Evolutionary conservation across 176 grass and related monocot genomes (phyloP).

Genomic region (Tillandsia fasciculata): DNA sequence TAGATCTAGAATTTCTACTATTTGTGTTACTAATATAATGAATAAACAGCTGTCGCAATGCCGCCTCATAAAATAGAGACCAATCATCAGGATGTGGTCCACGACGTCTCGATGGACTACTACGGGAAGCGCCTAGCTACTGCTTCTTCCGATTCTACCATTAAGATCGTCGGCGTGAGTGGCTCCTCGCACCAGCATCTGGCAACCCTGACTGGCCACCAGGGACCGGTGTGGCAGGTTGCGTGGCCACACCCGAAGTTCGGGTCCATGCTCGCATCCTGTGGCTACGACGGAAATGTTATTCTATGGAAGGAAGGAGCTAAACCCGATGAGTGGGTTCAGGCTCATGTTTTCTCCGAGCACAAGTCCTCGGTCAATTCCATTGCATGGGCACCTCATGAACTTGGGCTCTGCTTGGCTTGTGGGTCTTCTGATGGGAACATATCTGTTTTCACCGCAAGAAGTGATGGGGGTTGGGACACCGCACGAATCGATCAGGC

Average conservation of each 20-base stretch:
- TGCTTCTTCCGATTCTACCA: not conserved
- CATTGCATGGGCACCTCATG: constrained; percentile 12
- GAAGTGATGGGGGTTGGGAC: not conserved
- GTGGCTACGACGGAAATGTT: not conserved
- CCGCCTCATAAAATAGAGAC: constrained; percentile 7
- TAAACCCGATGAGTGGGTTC: constrained; percentile 7
- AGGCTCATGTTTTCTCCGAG: not conserved
- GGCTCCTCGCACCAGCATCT: constrained; percentile 7
- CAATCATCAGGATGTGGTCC: not conserved
- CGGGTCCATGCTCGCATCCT: constrained; percentile 2
- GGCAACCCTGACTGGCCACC: constrained; percentile 2
- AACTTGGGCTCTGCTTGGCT: constrained; percentile 1
- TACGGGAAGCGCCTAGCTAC: not conserved
- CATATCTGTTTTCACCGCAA: not conserved
- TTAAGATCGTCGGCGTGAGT: constrained; percentile 1
- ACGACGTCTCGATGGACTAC: not conserved
- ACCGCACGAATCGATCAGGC: constrained; percentile 5
- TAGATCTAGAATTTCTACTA: too few relatives aligned
- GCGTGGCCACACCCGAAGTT: constrained; percentile 6
- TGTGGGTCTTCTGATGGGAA: constrained; percentile 5
- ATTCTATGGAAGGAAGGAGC: constrained; percentile 7
- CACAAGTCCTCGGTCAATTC: constrained; percentile 10
- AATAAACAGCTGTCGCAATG: not conserved
- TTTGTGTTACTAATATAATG: too few relatives aligned
- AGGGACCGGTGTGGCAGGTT: constrained; percentile 8